phyloP scores from a whole-genome alignment of 345 rosid genomes.

The Eucalyptus leucophloia region DNA sequence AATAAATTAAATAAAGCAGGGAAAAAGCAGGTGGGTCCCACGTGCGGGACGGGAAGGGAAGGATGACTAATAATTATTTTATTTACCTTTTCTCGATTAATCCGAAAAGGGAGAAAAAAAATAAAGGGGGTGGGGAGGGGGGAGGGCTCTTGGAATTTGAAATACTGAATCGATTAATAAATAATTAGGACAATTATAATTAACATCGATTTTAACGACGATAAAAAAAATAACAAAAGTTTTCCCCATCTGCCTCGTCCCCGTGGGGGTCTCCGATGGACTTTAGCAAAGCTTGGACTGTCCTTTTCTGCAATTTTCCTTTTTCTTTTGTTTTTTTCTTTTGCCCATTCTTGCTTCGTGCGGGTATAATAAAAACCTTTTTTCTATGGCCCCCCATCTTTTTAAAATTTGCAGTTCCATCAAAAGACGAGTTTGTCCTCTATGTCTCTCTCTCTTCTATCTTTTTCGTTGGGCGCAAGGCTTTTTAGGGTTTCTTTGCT shows the following conservation, averaged over 20 bases:
- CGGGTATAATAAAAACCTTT: not conserved
- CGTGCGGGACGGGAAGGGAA: not conserved
- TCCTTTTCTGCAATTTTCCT: not conserved
- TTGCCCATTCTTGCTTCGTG: not conserved
- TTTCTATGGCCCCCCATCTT: not conserved
- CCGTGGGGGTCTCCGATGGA: not conserved
- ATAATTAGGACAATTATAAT: not conserved
- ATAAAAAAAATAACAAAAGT: no score
- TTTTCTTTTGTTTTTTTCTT: not conserved
- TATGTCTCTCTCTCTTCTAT: not conserved
- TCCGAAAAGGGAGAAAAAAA: not conserved
- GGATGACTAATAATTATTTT: not conserved
- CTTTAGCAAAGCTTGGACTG: not conserved
- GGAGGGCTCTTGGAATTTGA: not conserved
- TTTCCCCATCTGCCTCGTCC: not conserved
- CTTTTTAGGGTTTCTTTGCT: not conserved
- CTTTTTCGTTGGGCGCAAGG: not conserved
- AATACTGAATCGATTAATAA: not conserved
- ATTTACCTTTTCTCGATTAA: not conserved
- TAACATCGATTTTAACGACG: not conserved
- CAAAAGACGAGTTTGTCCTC: constrained; percentile 1
- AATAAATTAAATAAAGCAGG: not conserved
- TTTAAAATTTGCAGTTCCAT: not conserved
- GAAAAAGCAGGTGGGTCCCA: not conserved
- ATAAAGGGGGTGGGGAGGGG: not conserved